These are phyloP conservation scores for Tolypocladium ophioglossoides DNA, from an alignment of 2,329 filamentous ascomycete genomes.

Conservation along the genomic window DNA sequence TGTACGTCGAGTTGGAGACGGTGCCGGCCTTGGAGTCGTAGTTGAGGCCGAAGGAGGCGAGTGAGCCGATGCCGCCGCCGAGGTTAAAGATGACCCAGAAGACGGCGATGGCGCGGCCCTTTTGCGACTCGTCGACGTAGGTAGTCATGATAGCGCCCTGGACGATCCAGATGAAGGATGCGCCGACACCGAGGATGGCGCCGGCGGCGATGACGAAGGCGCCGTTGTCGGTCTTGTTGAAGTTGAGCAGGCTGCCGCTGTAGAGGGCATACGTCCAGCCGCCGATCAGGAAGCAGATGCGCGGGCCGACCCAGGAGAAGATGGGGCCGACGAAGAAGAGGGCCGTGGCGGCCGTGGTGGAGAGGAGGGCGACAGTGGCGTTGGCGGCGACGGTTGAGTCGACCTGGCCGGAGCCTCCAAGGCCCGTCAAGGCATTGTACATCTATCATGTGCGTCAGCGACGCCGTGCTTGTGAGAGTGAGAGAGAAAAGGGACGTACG, in stretches of 20 bases:
- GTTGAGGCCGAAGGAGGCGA: slow-evolving; percentile 25
- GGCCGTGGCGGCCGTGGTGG: slow-evolving; percentile 30
- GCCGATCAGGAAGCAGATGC: slow-evolving; percentile 29
- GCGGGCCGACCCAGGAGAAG: slow-evolving; percentile 30
- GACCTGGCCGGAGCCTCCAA: slow-evolving; percentile 35
- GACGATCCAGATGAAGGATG: slow-evolving; percentile 33
- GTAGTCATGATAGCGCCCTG: slow-evolving; percentile 39
- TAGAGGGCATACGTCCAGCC: slow-evolving; percentile 36
- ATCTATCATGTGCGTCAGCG: slow-evolving; percentile 19
- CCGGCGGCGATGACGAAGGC: slow-evolving; percentile 33
- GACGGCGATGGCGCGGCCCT: slow-evolving; percentile 29
- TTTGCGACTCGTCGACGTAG: slow-evolving; percentile 21
- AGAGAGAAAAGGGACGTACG: slow-evolving; percentile 15
- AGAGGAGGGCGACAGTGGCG: slow-evolving; percentile 31
- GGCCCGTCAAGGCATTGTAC: slow-evolving; percentile 34
- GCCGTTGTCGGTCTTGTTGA: slow-evolving; percentile 28
- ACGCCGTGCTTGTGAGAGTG: background rate
- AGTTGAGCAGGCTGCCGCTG: slow-evolving; percentile 30
- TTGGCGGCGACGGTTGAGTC: slow-evolving; percentile 33
- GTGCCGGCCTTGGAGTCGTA: slow-evolving; percentile 28
- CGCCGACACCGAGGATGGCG: slow-evolving; percentile 33
- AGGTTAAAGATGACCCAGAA: slow-evolving; percentile 39
- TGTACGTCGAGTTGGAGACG: slow-evolving; percentile 38
- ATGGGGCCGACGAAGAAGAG: slow-evolving; percentile 33
- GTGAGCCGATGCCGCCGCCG: slow-evolving; percentile 31